Percentiles rank a stretch among this genome's conserved stretches.
Evolutionary conservation across 805 yeast species (phyloP).

Genomic region (Schwanniomyces sp.): DNA sequence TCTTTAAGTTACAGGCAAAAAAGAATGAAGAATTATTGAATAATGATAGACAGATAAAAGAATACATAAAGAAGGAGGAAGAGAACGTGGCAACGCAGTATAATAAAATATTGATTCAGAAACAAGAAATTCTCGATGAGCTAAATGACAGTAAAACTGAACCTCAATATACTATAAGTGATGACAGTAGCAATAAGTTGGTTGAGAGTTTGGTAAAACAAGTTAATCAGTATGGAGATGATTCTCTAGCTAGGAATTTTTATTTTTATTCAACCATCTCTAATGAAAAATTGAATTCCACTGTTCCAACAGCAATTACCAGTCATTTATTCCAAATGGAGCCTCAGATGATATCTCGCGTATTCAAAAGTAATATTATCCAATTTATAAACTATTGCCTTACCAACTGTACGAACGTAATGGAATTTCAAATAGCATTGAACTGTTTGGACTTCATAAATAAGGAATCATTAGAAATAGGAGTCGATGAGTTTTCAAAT

Average conservation of each 20-base stretch:
- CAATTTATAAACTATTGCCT: conserved; percentile 8
- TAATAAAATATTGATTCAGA: conserved; percentile 11
- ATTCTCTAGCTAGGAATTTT: conserved; percentile 18
- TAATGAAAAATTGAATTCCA: not conserved
- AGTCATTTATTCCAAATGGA: conserved; percentile 1
- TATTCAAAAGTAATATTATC: not conserved
- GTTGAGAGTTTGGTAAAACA: conserved; percentile 16
- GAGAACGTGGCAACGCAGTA: conserved; percentile 13
- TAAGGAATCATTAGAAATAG: not conserved
- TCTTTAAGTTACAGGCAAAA: conserved; percentile 28
- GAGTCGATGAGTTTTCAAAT: not conserved
- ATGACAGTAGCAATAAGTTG: conserved; percentile 13
- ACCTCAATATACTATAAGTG: conserved; percentile 12
- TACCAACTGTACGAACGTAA: conserved; percentile 4
- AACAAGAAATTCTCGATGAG: conserved; percentile 19
- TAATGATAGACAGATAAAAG: conserved; percentile 17
- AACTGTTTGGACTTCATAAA: not conserved
- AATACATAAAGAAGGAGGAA: conserved; percentile 17
- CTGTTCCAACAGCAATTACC: conserved; percentile 3
- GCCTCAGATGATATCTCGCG: not conserved
- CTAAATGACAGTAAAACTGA: conserved; percentile 23
- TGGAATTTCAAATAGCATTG: conserved; percentile 2
- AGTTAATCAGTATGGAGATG: conserved; percentile 4
- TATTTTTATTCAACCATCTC: conserved; percentile 15
- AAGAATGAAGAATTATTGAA: conserved; percentile 22